Percentiles rank a stretch among this genome's conserved stretches.
phyloP scores from a whole-genome alignment of 2,329 filamentous ascomycete species.

The Coleophoma cylindrospora region DNA sequence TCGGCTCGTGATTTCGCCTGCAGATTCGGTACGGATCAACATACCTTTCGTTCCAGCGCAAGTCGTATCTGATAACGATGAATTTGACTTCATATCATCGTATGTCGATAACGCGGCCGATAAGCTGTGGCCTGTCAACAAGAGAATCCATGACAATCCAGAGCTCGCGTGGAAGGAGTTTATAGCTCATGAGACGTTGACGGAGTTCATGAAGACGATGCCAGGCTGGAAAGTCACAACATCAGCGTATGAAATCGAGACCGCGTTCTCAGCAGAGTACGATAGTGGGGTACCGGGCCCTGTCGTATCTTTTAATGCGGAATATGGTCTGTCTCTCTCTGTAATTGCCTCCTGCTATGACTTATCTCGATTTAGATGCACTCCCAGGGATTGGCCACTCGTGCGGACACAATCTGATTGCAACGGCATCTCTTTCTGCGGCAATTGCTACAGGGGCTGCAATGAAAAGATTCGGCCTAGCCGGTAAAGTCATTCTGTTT shows the following conservation, averaged over 20 bases:
- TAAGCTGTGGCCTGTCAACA: slow-evolving; percentile 34
- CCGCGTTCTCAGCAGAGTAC: slow-evolving; percentile 39
- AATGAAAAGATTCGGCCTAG: slow-evolving; percentile 5
- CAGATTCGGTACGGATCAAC: too few species aligned
- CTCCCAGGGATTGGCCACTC: slow-evolving; percentile 31
- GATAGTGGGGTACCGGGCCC: slow-evolving; percentile 35
- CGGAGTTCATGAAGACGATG: slow-evolving; percentile 32
- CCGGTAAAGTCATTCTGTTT: slow-evolving; percentile 18
- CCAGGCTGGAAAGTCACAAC: slow-evolving; percentile 39
- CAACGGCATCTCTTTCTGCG: slow-evolving; percentile 26
- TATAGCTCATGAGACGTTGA: slow-evolving; percentile 43
- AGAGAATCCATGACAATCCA: slow-evolving; percentile 38
- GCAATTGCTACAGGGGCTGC: slow-evolving; percentile 25
- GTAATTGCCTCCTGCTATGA: not conserved
- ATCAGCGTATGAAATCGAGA: slow-evolving; percentile 43
- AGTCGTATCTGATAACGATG: not conserved
- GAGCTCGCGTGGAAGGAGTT: slow-evolving; percentile 45
- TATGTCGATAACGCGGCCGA: not conserved
- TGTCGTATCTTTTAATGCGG: slow-evolving; percentile 33
- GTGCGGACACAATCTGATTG: slow-evolving; percentile 34
- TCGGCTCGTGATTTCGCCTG: too few species aligned
- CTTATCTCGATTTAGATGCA: slow-evolving; percentile 29
- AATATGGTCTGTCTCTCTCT: slow-evolving; percentile 33
- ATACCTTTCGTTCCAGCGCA: too few species aligned
- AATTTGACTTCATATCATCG: not conserved